Evolutionary conservation across 225 moss, liverwort and hornwort species (phyloP), one percentile per base, ranked within the genome.

Genomic region (Antitrichia curtipendula): DNA sequence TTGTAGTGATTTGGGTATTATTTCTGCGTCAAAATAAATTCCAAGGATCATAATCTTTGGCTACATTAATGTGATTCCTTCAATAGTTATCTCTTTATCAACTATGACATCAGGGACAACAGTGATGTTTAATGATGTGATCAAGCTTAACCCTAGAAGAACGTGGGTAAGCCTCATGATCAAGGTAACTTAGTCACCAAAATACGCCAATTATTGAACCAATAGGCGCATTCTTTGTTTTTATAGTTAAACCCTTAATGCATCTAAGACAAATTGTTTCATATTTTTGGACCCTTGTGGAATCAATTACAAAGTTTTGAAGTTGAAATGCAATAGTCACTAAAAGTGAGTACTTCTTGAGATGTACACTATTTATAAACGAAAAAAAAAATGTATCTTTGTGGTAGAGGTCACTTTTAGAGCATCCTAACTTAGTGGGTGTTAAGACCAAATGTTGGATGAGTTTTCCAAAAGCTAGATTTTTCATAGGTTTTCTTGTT

Each of bases 161-260:
- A 64, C 5, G 6, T 10, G 2, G 32, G 1, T 2, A n/a, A n/a
- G 47, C 36, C 6, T 5, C 9, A 6, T 45, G 25, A 72, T 0
- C 5, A 45, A 72, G 28, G 6, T 28, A 49, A 49, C 13, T 49
- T 49, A 71, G 71, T 9, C 28, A 28, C 6, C 45, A 17, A 28
- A 17, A 16, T 28, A 72, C 0, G 45, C 2, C 1, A 0, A 72
- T 43, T 28, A 16, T 45, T 27, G 28, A 8, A 16, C 3, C 6
- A 34, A 17, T 65, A 10, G 5, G 19, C 10, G 10, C 3, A 64
- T 19, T 20, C 64, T 36, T 64, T 64, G 19, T 64, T 64, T 64
- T 20, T 19, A 19, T 0, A 20, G 1, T 19, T 5, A 20, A 19
- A 19, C 9, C 6, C 10, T 54, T 7, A 4, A n/a, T n/a, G n/a